A percentile compares a stretch with the other conserved stretches of the same genome.
Evolutionary conservation across 164 flowering plant species (phyloP).

Genomic region (Chimonanthus salicifolius): DNA sequence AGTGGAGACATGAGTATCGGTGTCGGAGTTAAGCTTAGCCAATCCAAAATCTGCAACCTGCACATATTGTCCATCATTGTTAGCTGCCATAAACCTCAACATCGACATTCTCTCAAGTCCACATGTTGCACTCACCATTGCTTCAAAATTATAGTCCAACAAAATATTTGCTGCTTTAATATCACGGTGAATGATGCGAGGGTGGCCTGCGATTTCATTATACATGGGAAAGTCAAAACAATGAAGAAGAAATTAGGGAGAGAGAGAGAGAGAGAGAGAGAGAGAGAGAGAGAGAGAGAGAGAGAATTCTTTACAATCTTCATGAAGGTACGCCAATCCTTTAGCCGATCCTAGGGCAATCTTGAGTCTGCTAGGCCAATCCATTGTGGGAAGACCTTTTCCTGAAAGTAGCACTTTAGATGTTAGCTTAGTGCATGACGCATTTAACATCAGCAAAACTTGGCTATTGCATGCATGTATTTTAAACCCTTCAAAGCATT

Average conservation of each 20-base stretch:
- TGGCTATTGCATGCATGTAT: no score
- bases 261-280: constrained; percentile 44
- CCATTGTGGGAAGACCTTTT: constrained; percentile 45
- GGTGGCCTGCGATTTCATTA: constrained; percentile 55
- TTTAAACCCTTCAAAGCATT: no score
- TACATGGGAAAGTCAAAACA: neutral
- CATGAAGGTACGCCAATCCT: constrained; percentile 77
- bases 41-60: constrained; percentile 94
- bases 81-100: neutral
- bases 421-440: no score
- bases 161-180: constrained; percentile 88
- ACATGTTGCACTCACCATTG: constrained; percentile 43
- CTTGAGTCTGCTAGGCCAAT: constrained; percentile 49
- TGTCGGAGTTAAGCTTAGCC: constrained; percentile 68
- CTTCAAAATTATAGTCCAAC: constrained; percentile 80
- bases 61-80: neutral
- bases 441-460: no score
- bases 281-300: constrained; percentile 61
- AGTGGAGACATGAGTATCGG: constrained; percentile 60
- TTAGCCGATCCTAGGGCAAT: constrained; percentile 81
- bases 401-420: constrained; percentile 23
- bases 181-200: constrained; percentile 91
- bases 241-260: neutral
- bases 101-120: neutral
- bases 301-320: neutral